phyloP scores from a whole-genome alignment of 179 eudicot species.

The Actinidia chinensis region DNA sequence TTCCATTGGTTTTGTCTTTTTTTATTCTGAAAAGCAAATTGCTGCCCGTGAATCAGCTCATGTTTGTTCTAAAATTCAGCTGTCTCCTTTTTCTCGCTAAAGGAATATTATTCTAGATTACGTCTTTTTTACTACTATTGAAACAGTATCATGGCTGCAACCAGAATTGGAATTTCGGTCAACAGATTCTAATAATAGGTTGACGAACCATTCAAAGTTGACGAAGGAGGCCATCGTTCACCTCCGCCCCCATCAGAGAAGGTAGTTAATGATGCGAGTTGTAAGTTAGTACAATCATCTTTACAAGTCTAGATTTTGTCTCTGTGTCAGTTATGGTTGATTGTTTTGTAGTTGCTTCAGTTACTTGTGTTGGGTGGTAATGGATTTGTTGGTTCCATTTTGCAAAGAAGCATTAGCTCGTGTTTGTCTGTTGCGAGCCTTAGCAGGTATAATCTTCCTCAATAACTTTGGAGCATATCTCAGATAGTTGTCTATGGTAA shows the following conservation, averaged over 20 bases:
- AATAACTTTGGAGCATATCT: too few relatives aligned
- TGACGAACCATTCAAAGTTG: conserved; percentile 51
- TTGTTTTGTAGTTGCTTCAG: conserved; percentile 30
- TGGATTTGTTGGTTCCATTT: conserved; percentile 90
- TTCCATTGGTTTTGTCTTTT: too few relatives aligned
- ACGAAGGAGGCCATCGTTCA: conserved; percentile 63
- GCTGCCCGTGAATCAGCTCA: conserved; percentile 5
- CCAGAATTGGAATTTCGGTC: conserved; percentile 48
- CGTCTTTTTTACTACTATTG: neutral
- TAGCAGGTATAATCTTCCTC: conserved; percentile 56
- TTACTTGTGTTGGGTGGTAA: conserved; percentile 83
- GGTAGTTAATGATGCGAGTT: conserved; percentile 37
- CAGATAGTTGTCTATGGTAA: neutral
- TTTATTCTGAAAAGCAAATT: too few relatives aligned
- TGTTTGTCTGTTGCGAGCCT: conserved; percentile 70
- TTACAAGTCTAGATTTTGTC: neutral
- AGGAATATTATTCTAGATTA: neutral
- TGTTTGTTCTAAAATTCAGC: neutral
- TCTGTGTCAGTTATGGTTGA: neutral
- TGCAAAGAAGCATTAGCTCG: conserved; percentile 71
- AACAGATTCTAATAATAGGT: conserved; percentile 43
- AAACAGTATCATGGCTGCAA: conserved; percentile 35
- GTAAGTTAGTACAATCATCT: neutral
- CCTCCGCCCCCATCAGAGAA: conserved; percentile 80
- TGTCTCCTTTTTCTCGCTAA: neutral